Conservation (phyloP, 2,329 filamentous ascomycete species). For the Cryphonectria carpinicola region DNA sequence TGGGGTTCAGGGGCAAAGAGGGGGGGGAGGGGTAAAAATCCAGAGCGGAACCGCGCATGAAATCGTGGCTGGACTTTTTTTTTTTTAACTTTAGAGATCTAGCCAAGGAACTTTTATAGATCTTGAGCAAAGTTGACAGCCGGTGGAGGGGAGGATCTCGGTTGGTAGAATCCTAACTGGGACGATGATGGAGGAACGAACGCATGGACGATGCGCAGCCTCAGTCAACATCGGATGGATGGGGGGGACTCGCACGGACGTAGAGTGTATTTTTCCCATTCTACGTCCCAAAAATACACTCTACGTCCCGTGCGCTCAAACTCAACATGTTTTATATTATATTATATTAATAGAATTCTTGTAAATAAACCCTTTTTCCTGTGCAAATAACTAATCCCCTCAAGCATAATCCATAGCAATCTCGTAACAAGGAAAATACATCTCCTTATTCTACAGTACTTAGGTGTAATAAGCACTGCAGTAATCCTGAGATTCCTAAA, state of each 20-base stretch:
- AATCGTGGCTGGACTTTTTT: neutral
- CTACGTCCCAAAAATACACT: too few species aligned
- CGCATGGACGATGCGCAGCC: neutral
- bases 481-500: too few species aligned
- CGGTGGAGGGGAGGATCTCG: neutral
- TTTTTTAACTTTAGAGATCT: neutral
- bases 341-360: neutral
- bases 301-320: too few species aligned
- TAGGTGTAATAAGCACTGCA: too few species aligned
- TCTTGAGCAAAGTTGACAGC: slow-evolving; percentile 1
- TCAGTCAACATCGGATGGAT: neutral
- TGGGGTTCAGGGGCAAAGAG: too few species aligned
- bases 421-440: too few species aligned
- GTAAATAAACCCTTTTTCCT: neutral
- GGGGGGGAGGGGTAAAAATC: neutral
- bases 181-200: neutral
- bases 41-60: slow-evolving; percentile 14
- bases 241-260: neutral
- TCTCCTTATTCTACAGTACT: too few species aligned
- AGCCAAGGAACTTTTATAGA: neutral
- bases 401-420: neutral
- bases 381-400: neutral
- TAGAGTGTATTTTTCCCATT: neutral
- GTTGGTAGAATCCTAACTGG: neutral
- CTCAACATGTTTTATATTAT: too few species aligned